These are phyloP conservation scores for Kluyveromyces nonfermentans DNA, from an alignment of 805 yeast species.

Conservation along the genomic window DNA sequence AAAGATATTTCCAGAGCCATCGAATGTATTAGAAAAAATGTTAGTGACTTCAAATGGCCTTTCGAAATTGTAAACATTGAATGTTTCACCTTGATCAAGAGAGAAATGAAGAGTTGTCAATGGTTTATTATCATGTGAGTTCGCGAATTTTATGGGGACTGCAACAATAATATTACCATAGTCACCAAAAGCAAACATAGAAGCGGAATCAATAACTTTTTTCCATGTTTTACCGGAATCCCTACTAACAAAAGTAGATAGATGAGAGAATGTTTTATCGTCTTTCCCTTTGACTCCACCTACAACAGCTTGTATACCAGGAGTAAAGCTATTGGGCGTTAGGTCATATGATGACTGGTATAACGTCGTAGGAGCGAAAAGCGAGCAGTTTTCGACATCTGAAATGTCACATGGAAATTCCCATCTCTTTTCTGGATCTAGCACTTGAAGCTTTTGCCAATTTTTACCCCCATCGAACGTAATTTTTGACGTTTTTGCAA, in stretches of 20 bases:
- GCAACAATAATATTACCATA: slow-evolving; percentile 66
- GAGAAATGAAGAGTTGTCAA: slow-evolving; percentile 42
- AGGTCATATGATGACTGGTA: slow-evolving; percentile 21
- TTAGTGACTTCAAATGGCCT: slow-evolving; percentile 32
- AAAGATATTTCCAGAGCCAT: slow-evolving; percentile 59
- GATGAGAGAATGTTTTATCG: slow-evolving; percentile 2
- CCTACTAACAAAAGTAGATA: slow-evolving; percentile 52
- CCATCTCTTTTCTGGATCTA: slow-evolving; percentile 37
- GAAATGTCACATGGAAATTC: slow-evolving; percentile 19
- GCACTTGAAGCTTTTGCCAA: slow-evolving; percentile 41
- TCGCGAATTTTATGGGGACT: slow-evolving; percentile 34
- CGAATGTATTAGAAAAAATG: slow-evolving; percentile 46
- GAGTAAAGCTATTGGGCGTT: slow-evolving; percentile 33
- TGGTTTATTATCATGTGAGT: slow-evolving; percentile 24
- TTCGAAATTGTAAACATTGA: slow-evolving; percentile 46
- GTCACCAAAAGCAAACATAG: slow-evolving; percentile 59
- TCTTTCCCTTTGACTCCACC: slow-evolving; percentile 14
- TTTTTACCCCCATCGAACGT: slow-evolving; percentile 45
- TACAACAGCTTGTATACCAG: slow-evolving; percentile 34
- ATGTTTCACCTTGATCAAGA: slow-evolving; percentile 62
- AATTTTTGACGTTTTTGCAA: slow-evolving; percentile 27
- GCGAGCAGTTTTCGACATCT: slow-evolving; percentile 39
- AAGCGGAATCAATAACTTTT: slow-evolving; percentile 42
- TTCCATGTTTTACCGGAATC: slow-evolving; percentile 77
- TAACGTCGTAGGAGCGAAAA: slow-evolving; percentile 34